Percentiles rank a stretch among this genome's conserved stretches.
These are phyloP conservation scores for Conringia planisiliqua DNA, from an alignment of 345 rosid species.

Conservation along the genomic window DNA sequence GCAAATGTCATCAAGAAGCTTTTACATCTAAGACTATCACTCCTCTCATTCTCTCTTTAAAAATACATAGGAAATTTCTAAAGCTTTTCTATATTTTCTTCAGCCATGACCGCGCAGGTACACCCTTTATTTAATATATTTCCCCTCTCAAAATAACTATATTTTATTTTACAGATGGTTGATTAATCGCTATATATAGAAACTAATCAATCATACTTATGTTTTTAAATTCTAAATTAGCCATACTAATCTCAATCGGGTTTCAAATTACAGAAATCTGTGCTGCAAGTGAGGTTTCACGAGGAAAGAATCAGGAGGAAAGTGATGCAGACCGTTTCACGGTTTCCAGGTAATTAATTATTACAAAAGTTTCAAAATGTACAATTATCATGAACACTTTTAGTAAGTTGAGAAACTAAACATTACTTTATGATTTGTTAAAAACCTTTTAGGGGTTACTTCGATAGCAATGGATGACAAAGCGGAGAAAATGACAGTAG, in stretches of 20 bases:
- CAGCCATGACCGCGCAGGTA: constrained; percentile 22
- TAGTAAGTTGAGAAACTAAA: neutral
- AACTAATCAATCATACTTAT: neutral
- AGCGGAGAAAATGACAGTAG: constrained; percentile 55
- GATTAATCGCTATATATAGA: neutral
- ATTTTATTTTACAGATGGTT: neutral
- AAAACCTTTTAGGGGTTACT: constrained; percentile 37
- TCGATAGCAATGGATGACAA: constrained; percentile 53
- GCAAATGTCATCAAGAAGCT: constrained; percentile 16
- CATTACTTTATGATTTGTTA: neutral
- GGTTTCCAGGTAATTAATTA: constrained; percentile 49
- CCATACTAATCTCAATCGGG: neutral
- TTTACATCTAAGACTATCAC: neutral
- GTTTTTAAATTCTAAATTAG: neutral
- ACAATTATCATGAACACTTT: neutral
- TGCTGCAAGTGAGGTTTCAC: constrained; percentile 43
- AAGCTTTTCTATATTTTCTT: neutral
- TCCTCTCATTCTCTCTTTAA: neutral
- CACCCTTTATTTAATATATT: neutral
- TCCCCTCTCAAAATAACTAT: neutral
- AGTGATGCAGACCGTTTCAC: constrained; percentile 46
- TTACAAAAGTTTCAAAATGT: neutral
- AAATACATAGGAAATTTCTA: neutral
- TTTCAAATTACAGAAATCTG: constrained; percentile 47
- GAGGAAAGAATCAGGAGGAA: constrained; percentile 50